Base-by-base conservation (phyloP, 495 filamentous ascomycete species). In the Penicillium daleae region DNA sequence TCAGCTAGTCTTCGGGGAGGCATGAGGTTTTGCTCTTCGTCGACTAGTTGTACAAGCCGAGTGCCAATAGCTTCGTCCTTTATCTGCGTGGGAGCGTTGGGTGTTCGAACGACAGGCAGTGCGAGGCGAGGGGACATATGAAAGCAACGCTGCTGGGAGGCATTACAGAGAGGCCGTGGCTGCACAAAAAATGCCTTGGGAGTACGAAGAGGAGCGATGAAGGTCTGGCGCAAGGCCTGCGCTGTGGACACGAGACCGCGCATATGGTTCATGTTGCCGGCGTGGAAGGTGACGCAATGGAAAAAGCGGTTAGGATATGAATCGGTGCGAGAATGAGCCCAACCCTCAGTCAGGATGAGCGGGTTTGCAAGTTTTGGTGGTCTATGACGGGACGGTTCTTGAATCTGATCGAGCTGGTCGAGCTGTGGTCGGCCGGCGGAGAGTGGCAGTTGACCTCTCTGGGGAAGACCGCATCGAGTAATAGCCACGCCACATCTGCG, bases 61-160 rank as follows among this genome's bases (percentile, higher is more conserved):
- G 81, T 71, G 22, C 61, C 66, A 62, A 92, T 92, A n/a, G 80
- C 76, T 63, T 83, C 70, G 69, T 92, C 83, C 51, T 72, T 81
- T 1, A 72, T 48, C 17, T 60, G 67, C 3, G 22, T 31, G 33
- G 64, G 67, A 37, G 42, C 44, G 6, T 56, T 56, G 15, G 59
- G 61, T 29, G 59, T 37, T 58, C 60, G 40, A 46, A 59, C 13
- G 54, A 53, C 46, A 52, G 62, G 29, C 1, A 48, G 40, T 12
- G 48, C 63, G 27, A 68, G 66, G 21, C 51, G 56, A 17, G 32
- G 63, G 24, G 48, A 60, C 21, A 56, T 49, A 46, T 65, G 70
- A 21, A 68, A 59, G 6, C 29, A 51, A 12, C 68, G 56, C 24
- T 31, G 9, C 57, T 72, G 66, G 2, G 52, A 12, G 8, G 48